phyloP scores from a whole-genome alignment of 2,329 filamentous ascomycete genomes.

The Aspergillus aculeatus region DNA sequence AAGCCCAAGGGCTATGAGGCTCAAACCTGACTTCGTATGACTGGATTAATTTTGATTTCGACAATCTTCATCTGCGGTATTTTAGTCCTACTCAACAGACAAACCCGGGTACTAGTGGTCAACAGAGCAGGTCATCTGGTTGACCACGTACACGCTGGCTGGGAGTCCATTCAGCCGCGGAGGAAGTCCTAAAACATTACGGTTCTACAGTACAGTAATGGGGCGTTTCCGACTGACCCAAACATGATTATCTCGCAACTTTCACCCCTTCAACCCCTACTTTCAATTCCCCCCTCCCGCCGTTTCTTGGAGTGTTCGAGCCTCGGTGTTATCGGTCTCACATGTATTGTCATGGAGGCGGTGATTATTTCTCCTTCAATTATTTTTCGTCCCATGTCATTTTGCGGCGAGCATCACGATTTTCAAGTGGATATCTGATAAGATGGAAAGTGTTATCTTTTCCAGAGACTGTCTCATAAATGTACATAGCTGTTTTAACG shows the following conservation, averaged over 20 bases:
- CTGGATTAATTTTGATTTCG: conserved; percentile 21
- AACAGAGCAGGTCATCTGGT: conserved; percentile 7
- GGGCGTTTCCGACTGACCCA: neutral
- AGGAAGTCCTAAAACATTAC: neutral
- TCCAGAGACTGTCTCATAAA: conserved; percentile 14
- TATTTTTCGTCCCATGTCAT: neutral
- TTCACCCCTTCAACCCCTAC: neutral
- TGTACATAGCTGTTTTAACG: conserved; percentile 18
- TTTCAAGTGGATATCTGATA: conserved; percentile 2
- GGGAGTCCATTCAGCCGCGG: conserved; percentile 3
- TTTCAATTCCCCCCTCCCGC: neutral
- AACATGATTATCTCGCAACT: neutral
- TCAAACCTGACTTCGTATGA: conserved; percentile 50
- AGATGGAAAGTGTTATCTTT: neutral
- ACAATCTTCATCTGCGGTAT: conserved; percentile 10
- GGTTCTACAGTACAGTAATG: neutral
- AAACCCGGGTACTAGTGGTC: conserved; percentile 8
- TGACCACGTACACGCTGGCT: conserved; percentile 6
- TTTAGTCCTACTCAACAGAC: conserved; percentile 12
- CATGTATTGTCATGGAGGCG: neutral
- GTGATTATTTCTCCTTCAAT: neutral
- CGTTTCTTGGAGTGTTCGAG: neutral
- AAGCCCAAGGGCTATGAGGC: conserved; percentile 86
- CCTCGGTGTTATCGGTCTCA: neutral
- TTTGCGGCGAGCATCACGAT: neutral